Evolutionary conservation across 2,329 filamentous ascomycete genomes (phyloP).

Genomic region (Talaromyces sp.): DNA sequence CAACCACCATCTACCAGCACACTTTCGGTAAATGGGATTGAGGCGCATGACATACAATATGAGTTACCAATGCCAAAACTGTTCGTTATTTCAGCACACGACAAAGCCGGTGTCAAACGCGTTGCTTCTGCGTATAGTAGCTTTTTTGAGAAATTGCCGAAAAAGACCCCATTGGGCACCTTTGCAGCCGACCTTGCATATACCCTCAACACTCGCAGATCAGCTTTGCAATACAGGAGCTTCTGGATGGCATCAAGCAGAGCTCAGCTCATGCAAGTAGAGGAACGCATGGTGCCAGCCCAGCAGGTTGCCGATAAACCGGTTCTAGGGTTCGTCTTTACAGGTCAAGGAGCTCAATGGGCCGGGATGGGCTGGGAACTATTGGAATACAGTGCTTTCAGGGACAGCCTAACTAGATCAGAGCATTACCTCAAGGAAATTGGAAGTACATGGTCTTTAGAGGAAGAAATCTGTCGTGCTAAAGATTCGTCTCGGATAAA

Average conservation of each 20-base stretch:
- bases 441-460: neutral
- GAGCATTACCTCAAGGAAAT: neutral
- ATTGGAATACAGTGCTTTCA: conserved; percentile 10
- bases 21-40: neutral
- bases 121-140: neutral
- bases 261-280: neutral
- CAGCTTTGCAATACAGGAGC: neutral
- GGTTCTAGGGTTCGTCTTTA: conserved; percentile 23
- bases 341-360: conserved; percentile 34
- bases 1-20: neutral
- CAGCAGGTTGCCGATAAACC: neutral
- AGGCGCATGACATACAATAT: neutral
- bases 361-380: conserved; percentile 25
- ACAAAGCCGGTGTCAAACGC: conserved; percentile 1
- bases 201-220: neutral
- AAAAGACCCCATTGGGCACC: neutral
- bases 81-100: neutral
- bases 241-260: neutral
- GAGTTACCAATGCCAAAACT: neutral
- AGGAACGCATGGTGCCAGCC: neutral
- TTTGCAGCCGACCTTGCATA: neutral
- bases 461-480: neutral
- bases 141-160: neutral
- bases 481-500: neutral
- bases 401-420: neutral